Evolutionary conservation across 1,139 yeast species (phyloP).

Genomic region (Geotrichum macrosporum): DNA sequence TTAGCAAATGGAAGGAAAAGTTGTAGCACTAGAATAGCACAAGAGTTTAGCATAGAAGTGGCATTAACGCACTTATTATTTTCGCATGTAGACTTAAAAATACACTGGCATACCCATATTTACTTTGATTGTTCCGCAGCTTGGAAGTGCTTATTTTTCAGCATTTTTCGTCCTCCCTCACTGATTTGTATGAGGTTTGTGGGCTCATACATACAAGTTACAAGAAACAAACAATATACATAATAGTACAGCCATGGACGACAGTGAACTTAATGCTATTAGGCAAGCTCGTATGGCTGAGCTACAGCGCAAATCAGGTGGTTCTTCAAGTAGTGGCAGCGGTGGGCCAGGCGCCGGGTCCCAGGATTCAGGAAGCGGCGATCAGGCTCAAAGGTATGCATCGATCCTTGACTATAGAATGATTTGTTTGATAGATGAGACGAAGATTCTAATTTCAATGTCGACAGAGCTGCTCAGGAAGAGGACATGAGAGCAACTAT

Average conservation of each 20-base stretch:
- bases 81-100: neutral
- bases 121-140: neutral
- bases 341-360: conserved; percentile 20
- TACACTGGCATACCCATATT: neutral
- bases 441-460: neutral
- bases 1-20: neutral
- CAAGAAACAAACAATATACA: neutral
- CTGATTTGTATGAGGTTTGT: neutral
- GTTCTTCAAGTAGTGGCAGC: conserved; percentile 34
- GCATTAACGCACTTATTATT: no score
- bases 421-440: neutral
- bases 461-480: conserved; percentile 22
- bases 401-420: neutral
- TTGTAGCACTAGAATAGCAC: no score
- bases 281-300: conserved; percentile 85
- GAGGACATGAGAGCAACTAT: conserved; percentile 39
- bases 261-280: conserved; percentile 79
- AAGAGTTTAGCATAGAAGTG: no score
- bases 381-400: conserved; percentile 17
- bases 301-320: conserved; percentile 56
- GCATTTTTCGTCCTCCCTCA: neutral
- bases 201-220: no score
- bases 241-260: conserved; percentile 39
- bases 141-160: no score
- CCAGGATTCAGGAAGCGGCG: conserved; percentile 10